A percentile compares a stretch with the other conserved stretches of the same genome.
Evolutionary conservation across 2,329 filamentous ascomycete species (phyloP).

Genomic region (Gaeumannomyces tritici): DNA sequence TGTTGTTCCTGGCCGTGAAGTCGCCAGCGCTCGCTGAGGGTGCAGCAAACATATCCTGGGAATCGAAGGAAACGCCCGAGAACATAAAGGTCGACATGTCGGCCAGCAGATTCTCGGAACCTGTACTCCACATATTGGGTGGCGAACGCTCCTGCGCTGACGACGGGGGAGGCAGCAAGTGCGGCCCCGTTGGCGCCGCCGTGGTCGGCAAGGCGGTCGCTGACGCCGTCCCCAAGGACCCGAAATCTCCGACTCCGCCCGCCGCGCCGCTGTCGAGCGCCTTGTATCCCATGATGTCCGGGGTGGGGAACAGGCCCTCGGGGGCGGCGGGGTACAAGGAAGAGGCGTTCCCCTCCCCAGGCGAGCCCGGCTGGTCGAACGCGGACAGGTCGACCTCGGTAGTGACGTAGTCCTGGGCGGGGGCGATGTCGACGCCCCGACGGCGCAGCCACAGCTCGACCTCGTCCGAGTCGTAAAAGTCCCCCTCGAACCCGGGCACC

Average conservation of each 20-base stretch:
- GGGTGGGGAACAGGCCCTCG: neutral
- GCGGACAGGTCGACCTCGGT: constrained; percentile 38
- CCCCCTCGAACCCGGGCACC: constrained; percentile 56
- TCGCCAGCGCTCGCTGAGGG: neutral
- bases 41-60: neutral
- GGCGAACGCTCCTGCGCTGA: neutral
- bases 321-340: neutral
- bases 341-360: neutral
- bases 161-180: neutral
- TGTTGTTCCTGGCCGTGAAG: neutral
- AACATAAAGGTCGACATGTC: neutral
- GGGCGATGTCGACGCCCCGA: constrained; percentile 53
- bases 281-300: neutral
- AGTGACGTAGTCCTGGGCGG: constrained; percentile 48
- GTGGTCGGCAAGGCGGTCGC: neutral
- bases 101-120: neutral
- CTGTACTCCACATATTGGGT: neutral
- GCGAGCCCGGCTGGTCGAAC: neutral
- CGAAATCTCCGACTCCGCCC: neutral
- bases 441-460: constrained; percentile 63
- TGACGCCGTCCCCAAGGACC: neutral
- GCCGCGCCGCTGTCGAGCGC: too few species aligned
- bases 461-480: constrained; percentile 70
- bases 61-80: neutral
- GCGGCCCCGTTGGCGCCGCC: neutral